phyloP scores from a whole-genome alignment of 2,329 filamentous ascomycete genomes.

The Fusarium sp. region DNA sequence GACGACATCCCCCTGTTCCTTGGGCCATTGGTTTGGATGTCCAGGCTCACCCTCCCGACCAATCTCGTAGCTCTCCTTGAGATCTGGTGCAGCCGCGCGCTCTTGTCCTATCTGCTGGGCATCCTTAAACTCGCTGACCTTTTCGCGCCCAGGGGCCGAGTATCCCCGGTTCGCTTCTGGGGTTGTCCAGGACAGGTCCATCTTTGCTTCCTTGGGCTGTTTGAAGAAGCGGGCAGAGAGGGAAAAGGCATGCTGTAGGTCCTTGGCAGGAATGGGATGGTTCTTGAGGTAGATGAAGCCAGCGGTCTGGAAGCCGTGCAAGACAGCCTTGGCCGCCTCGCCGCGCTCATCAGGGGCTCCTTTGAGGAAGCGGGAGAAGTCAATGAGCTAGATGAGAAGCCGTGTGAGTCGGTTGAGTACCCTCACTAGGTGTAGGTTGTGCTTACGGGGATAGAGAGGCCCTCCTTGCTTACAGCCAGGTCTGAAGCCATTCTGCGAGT shows the following conservation, averaged over 20 bases:
- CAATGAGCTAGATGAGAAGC: conserved; percentile 45
- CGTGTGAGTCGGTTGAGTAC: not conserved
- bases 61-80: conserved; percentile 78
- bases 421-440: not conserved
- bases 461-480: conserved; percentile 66
- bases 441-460: conserved; percentile 70
- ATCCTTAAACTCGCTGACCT: conserved; percentile 73
- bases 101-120: conserved; percentile 70
- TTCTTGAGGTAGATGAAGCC: conserved; percentile 93
- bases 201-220: conserved; percentile 74
- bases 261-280: conserved; percentile 76
- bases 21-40: conserved; percentile 84
- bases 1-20: conserved; percentile 52
- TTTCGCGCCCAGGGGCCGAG: conserved; percentile 79
- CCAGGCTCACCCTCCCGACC: conserved; percentile 72
- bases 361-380: conserved; percentile 81
- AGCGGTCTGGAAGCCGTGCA: conserved; percentile 85
- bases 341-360: conserved; percentile 74
- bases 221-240: conserved; percentile 81
- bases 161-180: conserved; percentile 83
- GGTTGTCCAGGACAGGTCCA: conserved; percentile 78
- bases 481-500: conserved; percentile 49
- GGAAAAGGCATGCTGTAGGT: conserved; percentile 74
- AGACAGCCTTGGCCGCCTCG: conserved; percentile 79
- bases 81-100: conserved; percentile 72